Evolutionary conservation across 352 stramenopile genomes (phyloP), one percentile per base, ranked within the genome.

Genomic region (Globisporangium radiosum): DNA sequence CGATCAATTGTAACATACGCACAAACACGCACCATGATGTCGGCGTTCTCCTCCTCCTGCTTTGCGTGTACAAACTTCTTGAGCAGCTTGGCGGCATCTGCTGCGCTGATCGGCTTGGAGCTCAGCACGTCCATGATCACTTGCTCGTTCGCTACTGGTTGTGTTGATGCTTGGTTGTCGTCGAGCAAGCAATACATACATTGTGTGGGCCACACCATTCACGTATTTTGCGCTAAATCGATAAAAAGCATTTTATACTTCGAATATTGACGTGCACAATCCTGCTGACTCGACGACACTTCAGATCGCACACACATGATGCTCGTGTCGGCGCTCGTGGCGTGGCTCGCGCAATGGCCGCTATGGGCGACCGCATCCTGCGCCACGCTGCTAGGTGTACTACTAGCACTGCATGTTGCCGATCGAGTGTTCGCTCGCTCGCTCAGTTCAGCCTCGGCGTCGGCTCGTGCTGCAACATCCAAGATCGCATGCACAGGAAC

Each of bases 21-120:
- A 17, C 39, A 17, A 75, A 4, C 7, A 64, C 76, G 64, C 62
- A 91, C 81, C 79, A 89, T 79, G 43, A 89, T 61, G 47, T 91
- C 77, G 0, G 70, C 68, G 57, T 88, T 86, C 52, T 87, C 72
- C 47, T 87, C 79, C 39, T 71, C 62, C 56, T 86, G 65, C 63
- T 91, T 91, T 52, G 61, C 59, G 48, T 80, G 70, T 58, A 91
- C 72, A 57, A 91, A 89, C 66, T 88, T 87, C 69, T 85, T 84
- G 25, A 91, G 78, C 59, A 91, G 64, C 69, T 87, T 91, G 50
- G 81, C 71, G 36, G 81, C 81, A 13, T 66, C 65, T 69, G 85
- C 77, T 25, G 88, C 76, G 61, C 68, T 87, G 65, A 89, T 71
- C 59, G 65, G 50, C 60, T 73, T 85, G 49, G 72, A 77, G 57